A percentile compares a stretch with the other conserved stretches of the same genome.
Conservation (phyloP, 2,329 filamentous ascomycete species). For the Penicillium sp. region DNA sequence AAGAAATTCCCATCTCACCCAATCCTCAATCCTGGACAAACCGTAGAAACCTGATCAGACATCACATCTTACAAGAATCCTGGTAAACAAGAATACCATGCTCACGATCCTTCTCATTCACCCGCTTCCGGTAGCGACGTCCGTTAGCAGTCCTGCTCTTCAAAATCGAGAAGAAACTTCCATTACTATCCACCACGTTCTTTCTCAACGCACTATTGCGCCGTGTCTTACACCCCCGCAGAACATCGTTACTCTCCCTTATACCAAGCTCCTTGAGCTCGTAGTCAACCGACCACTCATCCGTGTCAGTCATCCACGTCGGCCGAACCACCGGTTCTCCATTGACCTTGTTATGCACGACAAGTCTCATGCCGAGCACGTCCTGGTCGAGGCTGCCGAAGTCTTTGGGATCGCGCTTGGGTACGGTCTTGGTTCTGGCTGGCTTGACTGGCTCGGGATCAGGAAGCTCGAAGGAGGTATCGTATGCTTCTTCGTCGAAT, state of each 20-base stretch:
- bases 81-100: constrained; percentile 31
- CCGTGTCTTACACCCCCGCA: constrained; percentile 49
- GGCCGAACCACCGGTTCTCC: constrained; percentile 56
- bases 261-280: constrained; percentile 55
- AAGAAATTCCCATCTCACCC: not conserved
- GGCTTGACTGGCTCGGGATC: no score
- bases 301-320: constrained; percentile 29
- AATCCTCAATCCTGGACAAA: no score
- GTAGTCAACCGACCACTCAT: constrained; percentile 70
- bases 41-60: not conserved
- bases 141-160: constrained; percentile 45
- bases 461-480: not conserved
- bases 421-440: not conserved
- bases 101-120: constrained; percentile 47
- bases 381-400: constrained; percentile 1
- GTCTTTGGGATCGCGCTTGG: not conserved
- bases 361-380: constrained; percentile 63
- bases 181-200: constrained; percentile 26
- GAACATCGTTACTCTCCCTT: constrained; percentile 44
- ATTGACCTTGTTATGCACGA: constrained; percentile 64
- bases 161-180: constrained; percentile 36
- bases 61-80: constrained; percentile 3
- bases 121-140: constrained; percentile 47
- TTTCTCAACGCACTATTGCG: constrained; percentile 42
- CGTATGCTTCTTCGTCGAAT: not conserved